phyloP scores from a whole-genome alignment of 805 yeast species.

The Kuraishia hungarica region DNA sequence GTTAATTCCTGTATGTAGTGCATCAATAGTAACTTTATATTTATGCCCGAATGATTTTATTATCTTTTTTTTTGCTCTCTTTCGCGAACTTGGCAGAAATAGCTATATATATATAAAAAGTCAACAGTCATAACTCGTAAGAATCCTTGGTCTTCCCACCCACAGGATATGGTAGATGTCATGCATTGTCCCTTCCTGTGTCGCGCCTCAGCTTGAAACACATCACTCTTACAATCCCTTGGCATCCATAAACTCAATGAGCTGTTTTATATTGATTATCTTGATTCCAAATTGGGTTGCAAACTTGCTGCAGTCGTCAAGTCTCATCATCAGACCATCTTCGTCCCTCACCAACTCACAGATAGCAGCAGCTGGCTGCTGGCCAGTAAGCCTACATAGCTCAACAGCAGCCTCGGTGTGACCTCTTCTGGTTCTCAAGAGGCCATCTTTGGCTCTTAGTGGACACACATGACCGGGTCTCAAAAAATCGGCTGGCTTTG shows the following conservation, averaged over 20 bases:
- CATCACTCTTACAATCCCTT: slow-evolving; percentile 7
- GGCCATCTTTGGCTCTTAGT: slow-evolving; percentile 81
- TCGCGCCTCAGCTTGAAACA: neutral
- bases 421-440: slow-evolving; percentile 76
- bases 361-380: slow-evolving; percentile 82
- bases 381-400: slow-evolving; percentile 65
- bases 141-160: neutral
- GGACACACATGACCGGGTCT: slow-evolving; percentile 96
- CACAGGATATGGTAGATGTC: neutral
- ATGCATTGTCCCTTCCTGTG: neutral
- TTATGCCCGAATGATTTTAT: neutral
- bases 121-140: neutral
- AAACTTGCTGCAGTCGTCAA: slow-evolving; percentile 75
- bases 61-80: neutral
- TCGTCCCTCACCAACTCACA: slow-evolving; percentile 90
- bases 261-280: slow-evolving; percentile 19
- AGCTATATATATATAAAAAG: neutral
- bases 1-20: slow-evolving; percentile 20
- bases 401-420: slow-evolving; percentile 98
- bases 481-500: slow-evolving; percentile 59
- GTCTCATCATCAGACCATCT: slow-evolving; percentile 94
- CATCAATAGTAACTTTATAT: neutral
- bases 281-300: slow-evolving; percentile 46
- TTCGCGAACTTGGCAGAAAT: neutral
- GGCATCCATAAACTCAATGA: slow-evolving; percentile 32